These are phyloP conservation scores for Pleurotus eryngii DNA, from an alignment of 768 basidiomycete genomes.

Conservation along the genomic window DNA sequence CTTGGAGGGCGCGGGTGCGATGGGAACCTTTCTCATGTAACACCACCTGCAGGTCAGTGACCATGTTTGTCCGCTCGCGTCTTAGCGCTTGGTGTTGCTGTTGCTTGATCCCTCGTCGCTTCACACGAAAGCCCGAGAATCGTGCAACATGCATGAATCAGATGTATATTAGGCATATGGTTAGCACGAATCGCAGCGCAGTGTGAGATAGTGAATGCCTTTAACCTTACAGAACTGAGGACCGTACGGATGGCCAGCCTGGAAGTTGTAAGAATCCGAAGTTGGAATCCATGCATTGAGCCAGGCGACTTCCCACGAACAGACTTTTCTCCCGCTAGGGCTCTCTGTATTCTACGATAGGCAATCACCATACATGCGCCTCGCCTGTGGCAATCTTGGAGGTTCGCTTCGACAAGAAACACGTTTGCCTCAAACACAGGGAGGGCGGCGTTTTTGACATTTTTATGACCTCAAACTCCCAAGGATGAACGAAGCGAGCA, in stretches of 20 bases:
- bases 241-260: not conserved
- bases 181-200: not conserved
- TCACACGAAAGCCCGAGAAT: conserved; percentile 4
- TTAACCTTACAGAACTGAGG: too few relatives aligned
- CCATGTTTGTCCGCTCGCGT: not conserved
- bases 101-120: conserved; percentile 1
- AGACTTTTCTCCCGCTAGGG: conserved; percentile 3
- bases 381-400: not conserved
- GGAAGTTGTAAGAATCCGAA: not conserved
- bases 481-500: not conserved
- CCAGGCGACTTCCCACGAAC: conserved; percentile 3
- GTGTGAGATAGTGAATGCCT: not conserved
- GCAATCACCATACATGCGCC: conserved; percentile 6
- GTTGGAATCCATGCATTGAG: not conserved
- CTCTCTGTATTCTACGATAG: conserved; percentile 3
- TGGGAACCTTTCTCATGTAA: conserved; percentile 3
- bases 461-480: not conserved
- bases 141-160: too few relatives aligned
- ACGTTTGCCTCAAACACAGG: conserved; percentile 4
- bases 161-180: not conserved
- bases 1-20: conserved; percentile 4
- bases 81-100: not conserved
- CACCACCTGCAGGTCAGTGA: not conserved
- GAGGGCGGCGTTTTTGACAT: conserved; percentile 1
- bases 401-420: not conserved